Base-by-base conservation (phyloP, 164 flowering plant species). In the Magnolia officinalis region DNA sequence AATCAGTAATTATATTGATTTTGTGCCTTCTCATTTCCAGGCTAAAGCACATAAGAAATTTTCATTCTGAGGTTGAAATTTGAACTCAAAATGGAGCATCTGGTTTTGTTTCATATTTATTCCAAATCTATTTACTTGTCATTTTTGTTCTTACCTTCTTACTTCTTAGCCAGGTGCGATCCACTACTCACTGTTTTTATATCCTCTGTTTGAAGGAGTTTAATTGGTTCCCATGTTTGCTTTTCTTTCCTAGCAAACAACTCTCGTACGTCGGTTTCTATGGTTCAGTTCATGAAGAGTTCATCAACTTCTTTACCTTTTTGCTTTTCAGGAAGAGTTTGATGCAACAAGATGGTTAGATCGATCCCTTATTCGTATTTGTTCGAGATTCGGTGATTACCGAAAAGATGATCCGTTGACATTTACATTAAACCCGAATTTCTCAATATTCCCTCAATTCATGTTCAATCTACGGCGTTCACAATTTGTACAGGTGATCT, bases 291-390 rank as follows among this genome's bases (percentile, higher is more conserved):
- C 67, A 19, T 59, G n/a, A 59, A 59, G n/a, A 13, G 63, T 23
- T 64, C 23, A 5, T 24, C 24, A 9, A 24, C n/a, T 72, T 72
- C 50, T 55, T 21, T 51, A 5, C 26, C 45, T 26, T 59, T 14
- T 58, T 58, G 45, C 45, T 37, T 37, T 37, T 37, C 90, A 96
- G 99, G 99, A 94, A 81, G 93, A 87, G 21, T 94, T 96, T 86
- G 98, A 96, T 84, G 92, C 99, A 50, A 92, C 96, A 64, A 87
- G 97, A 80, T 96, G 99, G 99, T 82, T 96, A 79, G 99, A 96
- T 83, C 82, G 97, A 72, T 80, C 88, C 55, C 88, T 96, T 49
- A 96, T 96, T 78, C 97, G 98, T 63, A 86, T 96, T 2, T 96
- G 99, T 82, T 89, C 99, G 67, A 94, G 89, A 82, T 96, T 96